phyloP scores from a whole-genome alignment of 176 grass and related monocot species.

The Musa troglodytarum region DNA sequence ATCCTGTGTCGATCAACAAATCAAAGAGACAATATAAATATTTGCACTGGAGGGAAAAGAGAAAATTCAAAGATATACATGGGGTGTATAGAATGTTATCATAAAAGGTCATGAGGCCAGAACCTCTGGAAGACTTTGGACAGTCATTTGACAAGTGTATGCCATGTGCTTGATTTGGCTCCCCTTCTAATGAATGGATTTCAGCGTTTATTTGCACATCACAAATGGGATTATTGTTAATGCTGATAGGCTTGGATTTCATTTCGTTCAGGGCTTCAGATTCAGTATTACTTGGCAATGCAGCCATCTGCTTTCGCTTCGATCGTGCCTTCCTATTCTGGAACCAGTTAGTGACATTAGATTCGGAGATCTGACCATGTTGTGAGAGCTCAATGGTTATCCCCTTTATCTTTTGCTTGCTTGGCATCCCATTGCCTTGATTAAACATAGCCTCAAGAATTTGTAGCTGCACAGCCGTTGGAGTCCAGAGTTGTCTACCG shows the following conservation, averaged over 20 bases:
- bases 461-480: background rate
- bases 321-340: slow-evolving; percentile 10
- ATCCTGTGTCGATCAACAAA: background rate
- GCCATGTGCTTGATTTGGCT: background rate
- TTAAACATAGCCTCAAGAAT: slow-evolving; percentile 15
- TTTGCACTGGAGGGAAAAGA: background rate
- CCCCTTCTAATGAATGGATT: background rate
- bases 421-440: slow-evolving; percentile 9
- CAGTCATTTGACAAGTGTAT: background rate
- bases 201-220: background rate
- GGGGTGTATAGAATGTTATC: slow-evolving; percentile 33
- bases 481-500: slow-evolving; percentile 10
- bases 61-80: slow-evolving; percentile 30
- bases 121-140: background rate
- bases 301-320: slow-evolving; percentile 7
- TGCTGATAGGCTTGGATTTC: background rate
- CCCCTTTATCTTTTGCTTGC: slow-evolving; percentile 14
- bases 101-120: background rate
- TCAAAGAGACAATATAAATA: background rate
- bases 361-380: slow-evolving; percentile 13
- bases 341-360: slow-evolving; percentile 17
- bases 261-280: background rate
- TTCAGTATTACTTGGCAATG: background rate
- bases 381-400: slow-evolving; percentile 3
- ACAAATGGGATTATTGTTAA: background rate